Evolutionary conservation across 345 rosid species (phyloP), one percentile per base, ranked within the genome.

Genomic region (Schrenkiella parvula): DNA sequence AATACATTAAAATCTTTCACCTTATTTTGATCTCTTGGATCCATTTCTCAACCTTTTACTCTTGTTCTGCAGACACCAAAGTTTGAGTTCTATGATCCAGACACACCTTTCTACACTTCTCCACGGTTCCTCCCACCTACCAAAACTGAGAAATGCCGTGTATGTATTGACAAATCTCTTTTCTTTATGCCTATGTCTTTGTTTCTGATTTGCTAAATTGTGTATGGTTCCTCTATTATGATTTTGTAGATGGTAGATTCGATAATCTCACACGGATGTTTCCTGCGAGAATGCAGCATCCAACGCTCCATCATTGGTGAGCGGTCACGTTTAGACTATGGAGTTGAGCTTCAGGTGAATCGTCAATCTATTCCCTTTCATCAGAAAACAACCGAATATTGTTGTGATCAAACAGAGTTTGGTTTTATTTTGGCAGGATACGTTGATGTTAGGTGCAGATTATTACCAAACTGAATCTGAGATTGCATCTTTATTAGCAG

Each of bases 371-470:
- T 61, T 41, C 5, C 2, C 8, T 61, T 4, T 21, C 5, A 61
- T 38, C n/a, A 19, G 9, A 58, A 32, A 38, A 28, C 42, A 28
- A 28, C 39, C 3, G 0, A 15, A 4, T 46, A 25, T 10, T 14
- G 29, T 56, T 31, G 17, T 19, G 17, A 23, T 32, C n/a, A 48
- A 57, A 19, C 43, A 37, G 67, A 57, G 50, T 50, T 54, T 17
- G 1, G 8, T 19, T 46, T 44, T 14, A 1, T 47, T 34, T 54
- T 11, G 11, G 0, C 13, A 92, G 98, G 95, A 92, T 73, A 87
- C 93, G 0, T 64, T 92, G 86, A 88, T 92, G 96, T 84, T 90
- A 88, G 96, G 96, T 52, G 93, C 96, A 46, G 95, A 92, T 71
- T 70, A 73, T 54, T 92, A 89, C 80, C 82, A 92, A 84, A 88